Percentiles rank a stretch among this genome's conserved stretches.
Conservation (phyloP, 2,329 filamentous ascomycete genomes). For the Sclerotinia trifoliorum region DNA sequence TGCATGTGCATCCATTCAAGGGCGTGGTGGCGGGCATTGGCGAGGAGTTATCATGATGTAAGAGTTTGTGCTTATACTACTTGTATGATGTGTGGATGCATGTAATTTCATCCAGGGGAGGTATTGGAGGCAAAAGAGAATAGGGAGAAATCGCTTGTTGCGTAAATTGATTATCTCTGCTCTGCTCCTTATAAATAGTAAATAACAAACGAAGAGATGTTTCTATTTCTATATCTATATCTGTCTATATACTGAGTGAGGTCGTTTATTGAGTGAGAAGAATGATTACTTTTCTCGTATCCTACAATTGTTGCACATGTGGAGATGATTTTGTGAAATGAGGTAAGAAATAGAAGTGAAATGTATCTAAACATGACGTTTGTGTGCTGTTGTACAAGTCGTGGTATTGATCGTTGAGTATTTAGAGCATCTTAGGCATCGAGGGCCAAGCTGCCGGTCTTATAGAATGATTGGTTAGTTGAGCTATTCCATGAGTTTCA, state of each 20-base stretch:
- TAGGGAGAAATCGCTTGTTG: neutral
- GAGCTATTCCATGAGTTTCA: too few relatives aligned
- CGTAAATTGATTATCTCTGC: neutral
- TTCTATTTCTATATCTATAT: conserved; percentile 13
- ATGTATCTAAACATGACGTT: conserved; percentile 16
- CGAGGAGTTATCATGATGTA: conserved; percentile 1
- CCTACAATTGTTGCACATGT: conserved; percentile 18
- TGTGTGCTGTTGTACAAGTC: conserved; percentile 13
- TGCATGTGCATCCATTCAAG: neutral
- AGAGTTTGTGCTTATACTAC: neutral
- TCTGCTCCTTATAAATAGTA: neutral
- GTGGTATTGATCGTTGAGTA: neutral
- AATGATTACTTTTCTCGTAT: conserved; percentile 5
- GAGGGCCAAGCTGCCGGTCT: conserved; percentile 39
- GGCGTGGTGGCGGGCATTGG: neutral
- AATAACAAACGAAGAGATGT: conserved; percentile 6
- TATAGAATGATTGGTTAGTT: conserved; percentile 23
- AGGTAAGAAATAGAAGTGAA: neutral
- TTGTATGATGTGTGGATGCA: neutral
- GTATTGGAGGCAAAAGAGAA: neutral
- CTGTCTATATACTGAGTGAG: conserved; percentile 13
- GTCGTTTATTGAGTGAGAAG: conserved; percentile 10
- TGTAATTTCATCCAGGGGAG: neutral
- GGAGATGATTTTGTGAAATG: conserved; percentile 4
- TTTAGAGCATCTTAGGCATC: conserved; percentile 20